These are phyloP conservation scores for Vicia sativa DNA, from an alignment of 306 rosid genomes.

Conservation along the genomic window DNA sequence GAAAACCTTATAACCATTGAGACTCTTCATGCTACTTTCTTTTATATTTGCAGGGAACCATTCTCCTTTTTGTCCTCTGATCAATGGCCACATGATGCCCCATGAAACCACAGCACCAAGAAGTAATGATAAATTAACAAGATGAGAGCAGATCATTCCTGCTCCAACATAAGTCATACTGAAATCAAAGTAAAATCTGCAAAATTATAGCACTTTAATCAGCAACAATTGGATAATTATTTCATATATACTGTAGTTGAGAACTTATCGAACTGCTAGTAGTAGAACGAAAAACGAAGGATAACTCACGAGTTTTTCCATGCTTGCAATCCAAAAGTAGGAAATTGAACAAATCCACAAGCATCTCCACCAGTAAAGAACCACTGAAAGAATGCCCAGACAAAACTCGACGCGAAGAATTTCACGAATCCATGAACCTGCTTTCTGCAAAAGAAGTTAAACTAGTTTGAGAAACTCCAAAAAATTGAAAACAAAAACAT, in stretches of 20 bases:
- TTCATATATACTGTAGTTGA: constrained; percentile 7
- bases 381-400: constrained; percentile 97
- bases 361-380: constrained; percentile 78
- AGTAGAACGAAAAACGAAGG: constrained; percentile 15
- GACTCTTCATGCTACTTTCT: constrained; percentile 93
- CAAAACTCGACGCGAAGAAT: constrained; percentile 74
- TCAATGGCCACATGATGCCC: constrained; percentile 99
- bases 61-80: constrained; percentile 79
- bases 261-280: neutral
- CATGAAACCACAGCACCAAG: constrained; percentile 92
- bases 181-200: constrained; percentile 97
- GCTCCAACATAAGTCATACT: constrained; percentile 98
- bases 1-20: constrained; percentile 95
- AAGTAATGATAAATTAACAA: constrained; percentile 89
- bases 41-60: constrained; percentile 82
- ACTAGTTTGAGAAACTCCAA: constrained; percentile 31
- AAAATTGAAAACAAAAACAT: neutral
- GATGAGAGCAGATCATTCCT: constrained; percentile 97
- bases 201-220: constrained; percentile 36
- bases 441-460: constrained; percentile 59
- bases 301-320: constrained; percentile 74
- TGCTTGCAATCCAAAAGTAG: constrained; percentile 90
- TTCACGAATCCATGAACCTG: constrained; percentile 85
- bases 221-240: constrained; percentile 29
- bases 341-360: constrained; percentile 90